Evolutionary conservation across 78 protist genomes (phyloP), one percentile per base, ranked within the genome.

Genomic region (Anaeramoeba ignava): DNA sequence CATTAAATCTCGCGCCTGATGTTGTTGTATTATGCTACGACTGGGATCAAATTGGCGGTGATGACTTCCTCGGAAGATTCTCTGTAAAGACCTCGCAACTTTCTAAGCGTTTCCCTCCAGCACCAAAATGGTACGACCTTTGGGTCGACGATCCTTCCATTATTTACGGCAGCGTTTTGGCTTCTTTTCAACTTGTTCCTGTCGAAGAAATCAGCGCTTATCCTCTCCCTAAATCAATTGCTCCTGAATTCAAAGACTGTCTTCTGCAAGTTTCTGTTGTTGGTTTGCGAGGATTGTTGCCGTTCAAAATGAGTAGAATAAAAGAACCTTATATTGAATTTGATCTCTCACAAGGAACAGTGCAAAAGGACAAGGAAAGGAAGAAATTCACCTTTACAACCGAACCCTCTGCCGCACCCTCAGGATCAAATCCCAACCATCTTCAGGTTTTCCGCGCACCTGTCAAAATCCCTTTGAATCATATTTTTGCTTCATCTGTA

Each of bases 261-360:
- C 3, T 82, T 27, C 83, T 82, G 27, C 83, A 82, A 12, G 12
- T 82, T 37, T 8, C 8, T 37, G n/a, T 33, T 37, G 41, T 82
- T 79, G 84, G 84, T 38, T 79, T 82, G 84, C 84, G 84, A n/a
- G 84, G 8, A 23, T 17, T 80, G 38, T 42, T 31, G n/a, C n/a
- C n/a, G n/a, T n/a, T n/a, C n/a, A n/a, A n/a, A n/a, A n/a, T n/a
- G n/a, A n/a, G n/a, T n/a, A n/a, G n/a, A n/a, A n/a, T n/a, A n/a
- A n/a, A n/a, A n/a, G n/a, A n/a, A n/a, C n/a, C n/a, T n/a, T n/a
- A n/a, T n/a, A n/a, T n/a, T n/a, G n/a, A n/a, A n/a, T n/a, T n/a
- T n/a, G n/a, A n/a, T n/a, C n/a, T n/a, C n/a, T n/a, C n/a, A n/a
- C n/a, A n/a, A n/a, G n/a, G n/a, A n/a, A n/a, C n/a, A n/a, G n/a